Evolutionary conservation across 2,329 filamentous ascomycete genomes (phyloP).

Genomic region (Cordyceps javanica): DNA sequence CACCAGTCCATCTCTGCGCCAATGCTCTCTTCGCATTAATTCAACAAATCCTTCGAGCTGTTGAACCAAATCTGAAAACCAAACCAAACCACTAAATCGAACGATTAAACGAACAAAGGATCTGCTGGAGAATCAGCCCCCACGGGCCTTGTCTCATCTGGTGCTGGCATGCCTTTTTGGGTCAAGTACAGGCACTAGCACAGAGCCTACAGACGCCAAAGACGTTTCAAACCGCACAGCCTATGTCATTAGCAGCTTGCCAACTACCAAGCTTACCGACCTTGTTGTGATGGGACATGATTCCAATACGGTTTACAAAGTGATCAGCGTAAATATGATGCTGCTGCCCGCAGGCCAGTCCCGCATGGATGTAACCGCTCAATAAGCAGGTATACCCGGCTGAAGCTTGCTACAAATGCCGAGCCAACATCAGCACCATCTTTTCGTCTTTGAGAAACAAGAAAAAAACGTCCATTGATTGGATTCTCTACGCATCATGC

Average conservation of each 20-base stretch:
- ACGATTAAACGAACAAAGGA: background rate
- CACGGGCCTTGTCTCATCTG: background rate
- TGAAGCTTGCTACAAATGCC: too few species aligned
- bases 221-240: background rate
- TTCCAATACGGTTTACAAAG: too few species aligned
- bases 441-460: too few species aligned
- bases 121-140: background rate
- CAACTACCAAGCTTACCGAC: background rate
- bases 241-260: background rate
- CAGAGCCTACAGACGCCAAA: background rate
- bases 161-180: background rate
- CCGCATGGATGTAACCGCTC: too few species aligned
- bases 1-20: too few species aligned
- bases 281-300: background rate
- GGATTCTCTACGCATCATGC: too few species aligned
- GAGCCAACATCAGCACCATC: too few species aligned
- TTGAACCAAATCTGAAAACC: too few species aligned
- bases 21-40: too few species aligned
- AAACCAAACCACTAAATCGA: background rate
- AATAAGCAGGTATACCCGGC: too few species aligned
- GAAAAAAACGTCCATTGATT: too few species aligned
- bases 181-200: background rate
- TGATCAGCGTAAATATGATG: background rate
- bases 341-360: background rate
- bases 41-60: too few species aligned